Evolutionary conservation across 345 rosid species (phyloP), one percentile per base, ranked within the genome.

Genomic region (Sisymbrium altissimum): DNA sequence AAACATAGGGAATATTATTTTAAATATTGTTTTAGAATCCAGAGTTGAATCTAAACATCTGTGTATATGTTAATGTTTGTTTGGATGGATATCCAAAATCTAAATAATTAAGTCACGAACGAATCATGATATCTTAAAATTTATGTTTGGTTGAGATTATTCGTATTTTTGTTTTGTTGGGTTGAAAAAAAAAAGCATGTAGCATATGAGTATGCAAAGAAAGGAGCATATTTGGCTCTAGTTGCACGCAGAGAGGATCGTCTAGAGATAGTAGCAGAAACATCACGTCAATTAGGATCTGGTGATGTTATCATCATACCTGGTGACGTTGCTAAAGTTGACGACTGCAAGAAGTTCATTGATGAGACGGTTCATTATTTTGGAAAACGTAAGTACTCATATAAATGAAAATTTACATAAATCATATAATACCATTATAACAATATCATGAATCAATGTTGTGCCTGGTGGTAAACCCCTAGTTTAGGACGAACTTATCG

Each of bases 131-230:
- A n/a, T n/a, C n/a, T n/a, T 30, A 32, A 32, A 32, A 35, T 35
- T 41, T 1, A 14, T 41, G 6, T 41, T 30, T 50, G 25, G 7
- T 15, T 45, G 18, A 44, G 4, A 32, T 15, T 61, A 2, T 30
- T 49, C 19, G 27, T 49, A 30, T 32, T 21, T 14, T 33, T 52
- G 23, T 30, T 49, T 17, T 61, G 68, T 25, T 49, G 52, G 61
- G 14, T 29, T 4, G 9, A n/a, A 21, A 9, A 14, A 29, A n/a
- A 11, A 68, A 39, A 81, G 75, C 61, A 78, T 6, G 13, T 79
- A 0, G 72, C 78, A 38, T 75, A 75, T 23, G 85, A 82, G 32
- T 82, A 82, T 12, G 80, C 81, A 15, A 76, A 68, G 48, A 79
- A 74, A 72, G 58, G 81, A 64, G 83, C 82, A 58, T 6, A 64